Base-by-base conservation (phyloP, 2,329 filamentous ascomycete species). In the Ceratocystis papillata region DNA sequence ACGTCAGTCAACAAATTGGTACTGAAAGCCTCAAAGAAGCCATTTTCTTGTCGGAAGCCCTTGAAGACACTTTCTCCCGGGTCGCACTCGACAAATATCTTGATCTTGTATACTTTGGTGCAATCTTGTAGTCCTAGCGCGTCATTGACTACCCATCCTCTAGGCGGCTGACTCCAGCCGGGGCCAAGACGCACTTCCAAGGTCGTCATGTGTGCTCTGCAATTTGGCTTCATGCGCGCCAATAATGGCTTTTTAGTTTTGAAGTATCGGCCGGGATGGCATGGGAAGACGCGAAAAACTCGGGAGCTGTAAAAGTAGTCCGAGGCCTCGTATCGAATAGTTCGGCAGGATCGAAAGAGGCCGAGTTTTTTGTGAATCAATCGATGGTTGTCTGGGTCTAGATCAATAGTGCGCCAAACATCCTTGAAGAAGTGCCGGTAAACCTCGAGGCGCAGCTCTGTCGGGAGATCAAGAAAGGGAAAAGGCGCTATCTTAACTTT, bases 201-300 rank as follows among this genome's bases (percentile, higher is more conserved):
- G 0, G 81, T 81, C 0, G 80, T 85, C 57, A 92, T 78, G 59
- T 76, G 80, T 17, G 77, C 76, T 44, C 87, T 82, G 73, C 88
- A 86, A 37, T 76, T 77, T 0, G 81, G 75, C 22, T 84, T 83
- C 65, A 92, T 75, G 20, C 87, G 84, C 5, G 85, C 81, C 33
- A 92, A 78, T 0, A 92, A 77, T 1, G 88, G 88, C 70, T 83
- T 83, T 76, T 89, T 89, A 37, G 84, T 85, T 75, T 89, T 87
- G 77, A 88, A 88, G 75, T 87, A 85, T 48, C 81, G 79, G 57
- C 84, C 84, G 4, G 81, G 81, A 25, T 81, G 78, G 2, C 81
- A 84, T 12, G 87, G 86, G 71, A 90, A 90, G 45, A 91, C 73
- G 65, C 86, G 84, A 64, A 88, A 81, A 0, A 81, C 79, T 64